phyloP scores from a whole-genome alignment of 805 yeast species.

The Lipomyces yamadae region DNA sequence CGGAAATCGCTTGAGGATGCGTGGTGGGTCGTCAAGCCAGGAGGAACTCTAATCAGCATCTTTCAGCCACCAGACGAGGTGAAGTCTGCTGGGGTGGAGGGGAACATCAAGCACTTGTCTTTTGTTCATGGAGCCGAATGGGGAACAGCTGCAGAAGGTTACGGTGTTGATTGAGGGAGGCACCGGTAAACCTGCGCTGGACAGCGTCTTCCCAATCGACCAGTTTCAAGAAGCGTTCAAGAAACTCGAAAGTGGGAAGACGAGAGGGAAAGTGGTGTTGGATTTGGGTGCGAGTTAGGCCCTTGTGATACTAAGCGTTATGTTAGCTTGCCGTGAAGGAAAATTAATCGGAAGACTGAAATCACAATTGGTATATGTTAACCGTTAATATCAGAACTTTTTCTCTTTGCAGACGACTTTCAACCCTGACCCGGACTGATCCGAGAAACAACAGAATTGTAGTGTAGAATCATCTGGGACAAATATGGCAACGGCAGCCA shows the following conservation, averaged over 20 bases:
- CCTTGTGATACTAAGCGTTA: too few species aligned
- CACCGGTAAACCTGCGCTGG: background rate
- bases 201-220: slow-evolving; percentile 3
- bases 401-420: background rate
- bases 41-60: slow-evolving; percentile 9
- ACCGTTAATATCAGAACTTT: too few species aligned
- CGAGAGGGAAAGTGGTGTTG: slow-evolving; percentile 13
- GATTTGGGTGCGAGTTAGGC: slow-evolving; percentile 10
- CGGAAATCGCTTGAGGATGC: slow-evolving; percentile 8
- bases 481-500: too few species aligned
- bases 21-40: slow-evolving; percentile 6
- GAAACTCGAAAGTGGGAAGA: background rate
- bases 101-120: slow-evolving; percentile 1
- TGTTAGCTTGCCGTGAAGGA: slow-evolving; percentile 2
- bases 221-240: slow-evolving; percentile 11
- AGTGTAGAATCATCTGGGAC: too few species aligned
- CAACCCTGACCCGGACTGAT: background rate
- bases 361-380: too few species aligned
- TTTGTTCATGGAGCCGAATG: slow-evolving; percentile 5
- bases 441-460: too few species aligned
- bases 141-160: slow-evolving; percentile 10
- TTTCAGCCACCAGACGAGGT: slow-evolving; percentile 4
- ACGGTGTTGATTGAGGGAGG: slow-evolving; percentile 10
- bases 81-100: slow-evolving; percentile 5
- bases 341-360: background rate